Base-by-base conservation (phyloP, 257 asterid species). In the Catharanthus roseus region DNA sequence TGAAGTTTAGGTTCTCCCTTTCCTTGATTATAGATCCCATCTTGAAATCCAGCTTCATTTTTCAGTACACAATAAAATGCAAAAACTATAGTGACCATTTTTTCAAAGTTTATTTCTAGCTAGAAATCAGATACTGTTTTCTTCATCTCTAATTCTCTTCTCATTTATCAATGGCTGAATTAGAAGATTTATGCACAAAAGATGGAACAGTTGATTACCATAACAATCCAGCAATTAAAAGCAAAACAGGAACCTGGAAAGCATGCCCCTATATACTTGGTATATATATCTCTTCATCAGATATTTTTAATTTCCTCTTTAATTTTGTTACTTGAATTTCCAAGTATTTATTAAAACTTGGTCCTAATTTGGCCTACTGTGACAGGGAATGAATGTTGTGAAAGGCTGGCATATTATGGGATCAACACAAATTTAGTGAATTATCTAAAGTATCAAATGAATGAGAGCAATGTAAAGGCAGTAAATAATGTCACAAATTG, bases 261-360 rank as follows among this genome's bases (percentile, higher is more conserved):
- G 96, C 92, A 50, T 89, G 95, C 74, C 95, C 95, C 15, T 89
- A 82, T 75, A 86, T 84, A 72, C 91, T 87, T 54, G 96, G 95
- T 81, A 77, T 29, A 65, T 64, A 23, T 15, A 38, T 8, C 42
- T n/a, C n/a, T n/a, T n/a, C n/a, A n/a, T n/a, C n/a, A n/a, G n/a
- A n/a, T n/a, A n/a, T n/a, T n/a, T n/a, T n/a, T n/a, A n/a, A n/a
- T n/a, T n/a, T n/a, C n/a, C n/a, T n/a, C n/a, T n/a, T n/a, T n/a
- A n/a, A n/a, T n/a, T n/a, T n/a, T n/a, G n/a, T n/a, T n/a, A n/a
- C n/a, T n/a, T n/a, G n/a, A n/a, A n/a, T n/a, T n/a, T n/a, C n/a
- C n/a, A n/a, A n/a, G n/a, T n/a, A n/a, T n/a, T n/a, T n/a, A n/a
- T n/a, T n/a, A n/a, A n/a, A n/a, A n/a, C n/a, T n/a, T n/a, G n/a